phyloP scores from a whole-genome alignment of 257 asterid species.

The Petunia axillaris region DNA sequence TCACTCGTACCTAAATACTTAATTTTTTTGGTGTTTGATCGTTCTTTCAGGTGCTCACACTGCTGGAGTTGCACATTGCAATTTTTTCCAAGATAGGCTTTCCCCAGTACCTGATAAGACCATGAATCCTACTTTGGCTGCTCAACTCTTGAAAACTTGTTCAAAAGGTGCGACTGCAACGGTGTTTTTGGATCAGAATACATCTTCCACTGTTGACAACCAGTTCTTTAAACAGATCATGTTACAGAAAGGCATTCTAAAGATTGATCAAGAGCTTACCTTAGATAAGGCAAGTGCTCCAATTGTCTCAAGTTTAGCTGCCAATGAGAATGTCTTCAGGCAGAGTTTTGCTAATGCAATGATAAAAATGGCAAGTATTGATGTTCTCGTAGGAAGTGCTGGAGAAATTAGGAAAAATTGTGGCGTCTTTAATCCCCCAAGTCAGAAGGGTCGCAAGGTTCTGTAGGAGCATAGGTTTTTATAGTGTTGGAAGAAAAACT shows the following conservation, averaged over 20 bases:
- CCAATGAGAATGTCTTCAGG: constrained; percentile 15
- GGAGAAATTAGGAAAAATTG: constrained; percentile 47
- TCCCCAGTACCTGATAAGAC: constrained; percentile 28
- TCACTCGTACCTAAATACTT: too few relatives aligned
- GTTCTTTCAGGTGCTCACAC: constrained; percentile 50
- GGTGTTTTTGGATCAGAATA: constrained; percentile 67
- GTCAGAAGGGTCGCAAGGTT: background rate
- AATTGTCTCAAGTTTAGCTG: constrained; percentile 29
- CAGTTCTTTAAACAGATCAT: constrained; percentile 58
- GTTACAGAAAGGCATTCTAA: constrained; percentile 57
- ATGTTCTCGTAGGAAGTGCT: constrained; percentile 35
- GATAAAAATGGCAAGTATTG: constrained; percentile 38
- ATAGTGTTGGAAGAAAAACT: background rate
- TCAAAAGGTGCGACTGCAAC: constrained; percentile 47
- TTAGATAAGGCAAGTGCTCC: constrained; percentile 48
- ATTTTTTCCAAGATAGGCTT: constrained; percentile 60
- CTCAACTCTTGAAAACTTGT: constrained; percentile 46
- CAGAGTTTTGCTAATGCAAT: constrained; percentile 36
- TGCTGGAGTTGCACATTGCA: constrained; percentile 71
- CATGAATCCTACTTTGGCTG: constrained; percentile 59
- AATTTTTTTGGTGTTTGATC: too few relatives aligned
- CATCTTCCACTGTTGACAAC: constrained; percentile 56
- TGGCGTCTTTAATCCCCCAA: constrained; percentile 27
- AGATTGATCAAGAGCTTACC: constrained; percentile 68
- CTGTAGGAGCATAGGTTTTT: constrained; percentile 6